Conservation (phyloP, 768 basidiomycete species). For the Termitomyces titanicus region DNA sequence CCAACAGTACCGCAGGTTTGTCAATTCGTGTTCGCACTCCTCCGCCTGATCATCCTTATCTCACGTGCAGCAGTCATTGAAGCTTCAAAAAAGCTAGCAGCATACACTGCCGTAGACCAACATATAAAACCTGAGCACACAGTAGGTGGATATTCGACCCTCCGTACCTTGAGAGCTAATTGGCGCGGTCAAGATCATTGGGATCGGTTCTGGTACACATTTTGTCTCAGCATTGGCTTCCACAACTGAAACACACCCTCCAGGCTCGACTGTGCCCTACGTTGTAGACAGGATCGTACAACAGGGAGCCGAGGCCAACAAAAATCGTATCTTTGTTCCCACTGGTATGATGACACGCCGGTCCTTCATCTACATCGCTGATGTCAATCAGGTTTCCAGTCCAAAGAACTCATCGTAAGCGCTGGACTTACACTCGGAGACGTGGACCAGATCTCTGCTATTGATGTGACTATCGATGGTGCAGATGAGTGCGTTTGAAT, state of each 20-base stretch:
- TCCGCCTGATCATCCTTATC: background rate
- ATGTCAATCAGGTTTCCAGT: slow-evolving; percentile 73
- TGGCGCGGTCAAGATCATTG: slow-evolving; percentile 57
- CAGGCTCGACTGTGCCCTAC: slow-evolving; percentile 92
- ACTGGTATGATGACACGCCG: slow-evolving; percentile 50
- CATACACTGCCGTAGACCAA: slow-evolving; percentile 90
- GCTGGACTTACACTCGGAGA: slow-evolving; percentile 80
- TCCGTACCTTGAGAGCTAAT: background rate
- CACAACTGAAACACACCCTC: slow-evolving; percentile 4
- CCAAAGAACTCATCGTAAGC: slow-evolving; percentile 88
- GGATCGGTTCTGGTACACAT: slow-evolving; percentile 77
- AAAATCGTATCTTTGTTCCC: slow-evolving; percentile 82
- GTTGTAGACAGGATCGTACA: slow-evolving; percentile 92
- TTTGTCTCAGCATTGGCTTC: background rate
- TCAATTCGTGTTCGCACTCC: background rate
- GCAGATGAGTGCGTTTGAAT: slow-evolving; percentile 79
- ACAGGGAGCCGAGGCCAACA: slow-evolving; percentile 76
- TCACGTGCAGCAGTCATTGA: slow-evolving; percentile 48
- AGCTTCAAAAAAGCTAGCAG: slow-evolving; percentile 84
- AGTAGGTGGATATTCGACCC: slow-evolving; percentile 37
- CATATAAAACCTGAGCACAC: slow-evolving; percentile 82
- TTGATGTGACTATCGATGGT: slow-evolving; percentile 98
- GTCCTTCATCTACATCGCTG: background rate
- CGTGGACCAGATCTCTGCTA: slow-evolving; percentile 79
- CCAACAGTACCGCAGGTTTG: background rate